Conservation (phyloP, 2,329 filamentous ascomycete genomes). For the Rutstroemia sp. region DNA sequence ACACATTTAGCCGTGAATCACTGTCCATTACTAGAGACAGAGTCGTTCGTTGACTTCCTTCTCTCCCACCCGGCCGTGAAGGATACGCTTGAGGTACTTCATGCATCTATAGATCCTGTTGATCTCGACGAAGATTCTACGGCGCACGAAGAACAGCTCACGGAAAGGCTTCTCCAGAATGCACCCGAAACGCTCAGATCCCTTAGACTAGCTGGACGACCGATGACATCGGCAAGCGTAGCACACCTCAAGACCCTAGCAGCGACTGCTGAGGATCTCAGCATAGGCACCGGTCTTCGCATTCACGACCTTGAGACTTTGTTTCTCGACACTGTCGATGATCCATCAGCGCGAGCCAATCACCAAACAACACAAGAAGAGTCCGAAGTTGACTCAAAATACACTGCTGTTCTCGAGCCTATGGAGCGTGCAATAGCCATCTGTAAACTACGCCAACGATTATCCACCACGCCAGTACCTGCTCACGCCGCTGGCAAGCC, state of each 20-base stretch:
- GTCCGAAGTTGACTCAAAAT: conserved; percentile 1
- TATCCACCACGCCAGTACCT: conserved; percentile 5
- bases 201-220: conserved; percentile 5
- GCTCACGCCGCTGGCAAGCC: neutral
- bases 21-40: conserved; percentile 59
- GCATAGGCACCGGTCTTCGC: conserved; percentile 10
- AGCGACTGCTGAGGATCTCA: conserved; percentile 4
- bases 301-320: conserved; percentile 16
- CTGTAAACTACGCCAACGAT: conserved; percentile 14
- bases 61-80: conserved; percentile 41
- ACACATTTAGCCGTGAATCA: conserved; percentile 70
- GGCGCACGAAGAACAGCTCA: neutral
- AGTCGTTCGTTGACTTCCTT: conserved; percentile 61
- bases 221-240: neutral
- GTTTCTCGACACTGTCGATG: conserved; percentile 5
- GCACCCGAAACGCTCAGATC: neutral
- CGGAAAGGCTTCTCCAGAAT: neutral
- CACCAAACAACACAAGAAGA: neutral
- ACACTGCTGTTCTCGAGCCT: conserved; percentile 9
- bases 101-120: neutral
- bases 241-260: neutral
- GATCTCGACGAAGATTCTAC: neutral
- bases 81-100: neutral
- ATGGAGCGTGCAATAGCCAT: conserved; percentile 16
- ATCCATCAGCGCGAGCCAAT: neutral